Conservation (phyloP, 2,329 filamentous ascomycete genomes). For the Acrodontium crateriforme region DNA sequence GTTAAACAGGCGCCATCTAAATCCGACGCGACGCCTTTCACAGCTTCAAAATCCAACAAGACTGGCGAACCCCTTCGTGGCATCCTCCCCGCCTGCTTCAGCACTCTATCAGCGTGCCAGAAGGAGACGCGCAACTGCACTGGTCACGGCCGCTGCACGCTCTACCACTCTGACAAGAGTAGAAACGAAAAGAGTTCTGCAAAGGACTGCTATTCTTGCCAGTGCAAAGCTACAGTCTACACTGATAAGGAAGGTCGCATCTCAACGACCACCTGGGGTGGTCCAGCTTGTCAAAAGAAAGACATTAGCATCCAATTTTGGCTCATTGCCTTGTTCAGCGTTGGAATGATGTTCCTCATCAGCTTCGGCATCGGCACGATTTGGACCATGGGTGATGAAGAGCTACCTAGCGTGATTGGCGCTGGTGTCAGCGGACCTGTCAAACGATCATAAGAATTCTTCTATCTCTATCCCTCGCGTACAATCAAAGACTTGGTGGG, state of each 20-base stretch:
- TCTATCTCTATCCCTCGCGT: no score
- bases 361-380: conserved; percentile 63
- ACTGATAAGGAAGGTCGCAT: conserved; percentile 36
- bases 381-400: conserved; percentile 71
- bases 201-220: conserved; percentile 60
- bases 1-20: conserved; percentile 15
- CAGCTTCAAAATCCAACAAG: conserved; percentile 24
- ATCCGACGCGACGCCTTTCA: conserved; percentile 15
- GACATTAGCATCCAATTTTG: conserved; percentile 84
- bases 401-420: conserved; percentile 87
- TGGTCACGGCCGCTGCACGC: conserved; percentile 62
- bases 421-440: conserved; percentile 66
- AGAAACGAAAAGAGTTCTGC: conserved; percentile 22
- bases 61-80: conserved; percentile 28
- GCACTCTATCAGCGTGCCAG: conserved; percentile 52
- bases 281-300: conserved; percentile 76
- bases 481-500: no score
- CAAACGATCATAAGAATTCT: conserved; percentile 1
- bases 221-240: conserved; percentile 50
- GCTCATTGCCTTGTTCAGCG: conserved; percentile 62
- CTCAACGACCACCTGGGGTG: conserved; percentile 66
- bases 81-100: conserved; percentile 62
- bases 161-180: conserved; percentile 45
- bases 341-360: conserved; percentile 55
- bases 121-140: conserved; percentile 65